A percentile compares a stretch with the other conserved stretches of the same genome.
These are phyloP conservation scores for Juglanconis oblonga DNA, from an alignment of 2,329 filamentous ascomycete species.

Conservation along the genomic window DNA sequence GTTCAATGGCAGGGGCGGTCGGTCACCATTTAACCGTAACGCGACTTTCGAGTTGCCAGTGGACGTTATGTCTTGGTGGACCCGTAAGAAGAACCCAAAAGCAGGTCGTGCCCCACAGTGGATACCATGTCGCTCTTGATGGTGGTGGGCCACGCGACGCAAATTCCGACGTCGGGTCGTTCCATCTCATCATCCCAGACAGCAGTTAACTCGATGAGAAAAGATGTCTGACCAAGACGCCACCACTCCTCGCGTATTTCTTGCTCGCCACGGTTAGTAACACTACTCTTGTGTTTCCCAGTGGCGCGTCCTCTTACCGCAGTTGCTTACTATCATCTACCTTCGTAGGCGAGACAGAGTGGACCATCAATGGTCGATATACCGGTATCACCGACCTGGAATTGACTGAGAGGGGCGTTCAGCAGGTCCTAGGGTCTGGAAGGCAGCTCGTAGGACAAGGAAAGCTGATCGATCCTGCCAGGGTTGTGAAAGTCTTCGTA, in stretches of 20 bases:
- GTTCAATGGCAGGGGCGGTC: no score
- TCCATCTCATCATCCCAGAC: no score
- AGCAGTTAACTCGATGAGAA: no score
- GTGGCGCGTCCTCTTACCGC: no score
- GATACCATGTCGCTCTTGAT: no score
- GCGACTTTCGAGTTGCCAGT: no score
- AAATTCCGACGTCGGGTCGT: no score
- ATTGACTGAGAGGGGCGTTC: conserved; percentile 36
- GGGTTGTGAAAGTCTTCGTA: conserved; percentile 44
- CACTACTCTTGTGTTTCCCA: neutral
- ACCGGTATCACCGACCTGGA: conserved; percentile 42
- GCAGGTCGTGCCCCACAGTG: no score
- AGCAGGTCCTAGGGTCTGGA: conserved; percentile 43
- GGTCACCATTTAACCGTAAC: no score
- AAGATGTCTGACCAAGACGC: conserved; percentile 35
- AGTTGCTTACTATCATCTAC: neutral
- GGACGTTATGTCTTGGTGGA: no score
- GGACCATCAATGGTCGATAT: conserved; percentile 44
- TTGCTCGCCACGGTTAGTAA: conserved; percentile 34
- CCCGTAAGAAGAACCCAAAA: no score
- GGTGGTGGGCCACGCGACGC: no score
- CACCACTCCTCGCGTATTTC: conserved; percentile 34
- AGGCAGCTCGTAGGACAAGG: conserved; percentile 45
- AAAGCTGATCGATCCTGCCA: conserved; percentile 49
- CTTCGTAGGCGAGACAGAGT: conserved; percentile 35